A percentile compares a stretch with the other conserved stretches of the same genome.
These are phyloP conservation scores for Penicillium sp. DNA, from an alignment of 2,329 filamentous ascomycete species.

Conservation along the genomic window DNA sequence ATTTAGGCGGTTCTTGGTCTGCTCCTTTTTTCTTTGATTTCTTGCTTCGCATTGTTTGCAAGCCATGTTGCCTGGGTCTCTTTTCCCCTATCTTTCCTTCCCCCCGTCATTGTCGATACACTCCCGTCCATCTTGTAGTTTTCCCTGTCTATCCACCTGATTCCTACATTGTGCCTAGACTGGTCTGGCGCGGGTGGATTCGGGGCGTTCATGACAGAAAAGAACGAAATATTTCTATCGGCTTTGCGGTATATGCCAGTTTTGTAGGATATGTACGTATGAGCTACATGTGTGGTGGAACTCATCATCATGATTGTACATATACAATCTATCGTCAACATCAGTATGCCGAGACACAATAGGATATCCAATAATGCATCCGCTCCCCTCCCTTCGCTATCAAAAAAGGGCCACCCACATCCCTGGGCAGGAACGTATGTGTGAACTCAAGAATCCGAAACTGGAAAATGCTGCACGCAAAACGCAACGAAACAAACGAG, in stretches of 20 bases:
- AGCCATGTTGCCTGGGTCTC: constrained; percentile 16
- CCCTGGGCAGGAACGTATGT: not conserved
- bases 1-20: constrained; percentile 18
- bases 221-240: constrained; percentile 18
- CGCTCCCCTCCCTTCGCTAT: not conserved
- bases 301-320: not conserved
- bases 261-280: not conserved
- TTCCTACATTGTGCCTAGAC: constrained; percentile 24
- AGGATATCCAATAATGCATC: not conserved
- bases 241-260: not conserved
- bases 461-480: constrained; percentile 1
- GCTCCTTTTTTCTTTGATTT: constrained; percentile 21
- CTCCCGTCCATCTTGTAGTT: constrained; percentile 16
- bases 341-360: not conserved
- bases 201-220: constrained; percentile 20
- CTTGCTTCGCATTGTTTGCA: constrained; percentile 21
- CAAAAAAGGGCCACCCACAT: not conserved
- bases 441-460: not conserved
- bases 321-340: not conserved
- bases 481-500: not conserved
- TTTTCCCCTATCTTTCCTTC: constrained; percentile 5
- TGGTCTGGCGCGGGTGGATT: constrained; percentile 22
- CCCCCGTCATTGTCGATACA: constrained; percentile 19
- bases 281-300: not conserved
- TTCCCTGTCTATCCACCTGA: constrained; percentile 14